Evolutionary conservation across 2,329 filamentous ascomycete genomes (phyloP).

Genomic region (Fulvia fulva): DNA sequence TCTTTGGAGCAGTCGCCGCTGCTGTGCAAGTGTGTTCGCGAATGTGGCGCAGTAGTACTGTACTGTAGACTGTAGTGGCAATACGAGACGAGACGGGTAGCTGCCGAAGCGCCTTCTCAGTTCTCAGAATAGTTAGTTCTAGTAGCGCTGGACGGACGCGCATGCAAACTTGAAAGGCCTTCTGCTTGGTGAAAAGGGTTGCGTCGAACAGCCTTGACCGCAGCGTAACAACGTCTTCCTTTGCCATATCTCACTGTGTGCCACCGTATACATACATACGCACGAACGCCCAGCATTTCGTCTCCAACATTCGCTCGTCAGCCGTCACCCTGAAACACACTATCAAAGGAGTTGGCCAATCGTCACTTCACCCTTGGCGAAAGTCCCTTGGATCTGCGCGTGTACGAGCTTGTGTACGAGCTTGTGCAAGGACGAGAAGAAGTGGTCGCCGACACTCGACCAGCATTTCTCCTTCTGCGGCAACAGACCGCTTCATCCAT

Average conservation of each 20-base stretch:
- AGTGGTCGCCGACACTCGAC: not conserved
- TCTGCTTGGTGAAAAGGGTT: not conserved
- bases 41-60: not conserved
- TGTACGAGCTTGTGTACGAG: not conserved
- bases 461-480: not conserved
- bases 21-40: not conserved
- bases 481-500: not conserved
- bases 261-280: not conserved
- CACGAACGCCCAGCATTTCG: not conserved
- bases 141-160: not conserved
- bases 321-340: not conserved
- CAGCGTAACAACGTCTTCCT: not conserved
- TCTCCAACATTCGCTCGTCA: not conserved
- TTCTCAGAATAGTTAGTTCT: not conserved
- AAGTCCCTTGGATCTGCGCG: conserved; percentile 1
- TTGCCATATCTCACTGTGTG: not conserved
- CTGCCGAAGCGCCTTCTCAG: not conserved
- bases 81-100: not conserved
- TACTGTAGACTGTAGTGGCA: too few relatives aligned
- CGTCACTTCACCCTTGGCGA: not conserved
- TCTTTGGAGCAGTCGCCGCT: not conserved
- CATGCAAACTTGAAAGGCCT: not conserved
- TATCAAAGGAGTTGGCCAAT: not conserved
- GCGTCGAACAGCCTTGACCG: not conserved
- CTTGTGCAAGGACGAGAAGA: not conserved